Evolutionary conservation across 768 basidiomycete genomes (phyloP).

Genomic region (Porpolomopsis calyptriformis): DNA sequence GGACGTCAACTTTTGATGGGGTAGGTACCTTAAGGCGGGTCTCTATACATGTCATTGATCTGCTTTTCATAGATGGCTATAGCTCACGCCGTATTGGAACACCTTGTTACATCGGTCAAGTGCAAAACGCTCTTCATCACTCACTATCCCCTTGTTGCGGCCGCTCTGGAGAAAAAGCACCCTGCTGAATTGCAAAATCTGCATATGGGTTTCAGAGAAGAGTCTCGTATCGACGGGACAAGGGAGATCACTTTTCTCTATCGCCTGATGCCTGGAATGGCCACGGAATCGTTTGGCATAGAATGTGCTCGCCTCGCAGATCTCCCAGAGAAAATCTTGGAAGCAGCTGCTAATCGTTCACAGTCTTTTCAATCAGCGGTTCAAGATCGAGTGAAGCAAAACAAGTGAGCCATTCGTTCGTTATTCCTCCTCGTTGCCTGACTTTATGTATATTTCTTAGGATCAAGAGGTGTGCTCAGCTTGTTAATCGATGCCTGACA

Average conservation of each 20-base stretch:
- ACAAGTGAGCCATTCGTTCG: constrained; percentile 30
- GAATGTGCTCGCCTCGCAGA: constrained; percentile 88
- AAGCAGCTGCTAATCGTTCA: constrained; percentile 46
- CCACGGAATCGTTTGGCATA: constrained; percentile 80
- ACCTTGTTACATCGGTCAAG: constrained; percentile 46
- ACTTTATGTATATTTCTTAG: constrained; percentile 5
- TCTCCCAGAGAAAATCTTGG: constrained; percentile 60
- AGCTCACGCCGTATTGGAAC: constrained; percentile 68
- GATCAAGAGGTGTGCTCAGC: constrained; percentile 18
- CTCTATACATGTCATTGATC: not conserved
- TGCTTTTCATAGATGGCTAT: constrained; percentile 60
- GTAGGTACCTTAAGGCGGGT: constrained; percentile 23
- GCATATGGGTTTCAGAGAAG: constrained; percentile 79
- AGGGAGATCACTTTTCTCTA: constrained; percentile 86
- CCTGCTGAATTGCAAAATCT: constrained; percentile 58
- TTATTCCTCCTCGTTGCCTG: not conserved
- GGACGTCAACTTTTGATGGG: constrained; percentile 90
- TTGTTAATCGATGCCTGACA: constrained; percentile 19
- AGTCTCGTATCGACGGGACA: constrained; percentile 57
- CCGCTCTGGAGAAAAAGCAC: constrained; percentile 48
- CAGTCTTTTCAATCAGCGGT: constrained; percentile 44
- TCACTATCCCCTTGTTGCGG: constrained; percentile 83
- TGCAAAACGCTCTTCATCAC: constrained; percentile 89
- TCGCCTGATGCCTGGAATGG: constrained; percentile 57
- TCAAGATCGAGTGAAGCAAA: constrained; percentile 36